Conservation (phyloP, 2,329 filamentous ascomycete species). For the Monilinia fructicola region DNA sequence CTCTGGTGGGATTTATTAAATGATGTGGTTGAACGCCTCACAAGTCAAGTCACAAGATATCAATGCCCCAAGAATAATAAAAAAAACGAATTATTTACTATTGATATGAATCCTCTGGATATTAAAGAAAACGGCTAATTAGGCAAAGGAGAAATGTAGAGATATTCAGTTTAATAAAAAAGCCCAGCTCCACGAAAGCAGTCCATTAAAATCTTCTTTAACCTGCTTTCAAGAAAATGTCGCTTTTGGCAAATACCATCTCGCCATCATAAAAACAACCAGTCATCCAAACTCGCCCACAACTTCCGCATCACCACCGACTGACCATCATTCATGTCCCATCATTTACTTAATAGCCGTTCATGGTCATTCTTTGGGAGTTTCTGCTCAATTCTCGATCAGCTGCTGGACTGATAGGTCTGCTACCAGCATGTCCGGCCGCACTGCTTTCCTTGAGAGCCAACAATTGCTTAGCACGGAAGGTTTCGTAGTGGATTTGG, state of each 20-base stretch:
- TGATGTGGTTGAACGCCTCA: background rate
- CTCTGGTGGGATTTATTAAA: background rate
- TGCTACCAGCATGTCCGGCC: constrained; percentile 69
- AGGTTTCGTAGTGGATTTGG: constrained; percentile 99
- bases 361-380: constrained; percentile 98
- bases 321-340: constrained; percentile 17
- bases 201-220: constrained; percentile 37
- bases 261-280: constrained; percentile 37
- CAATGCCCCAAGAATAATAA: background rate
- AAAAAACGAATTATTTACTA: constrained; percentile 28
- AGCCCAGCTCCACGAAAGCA: constrained; percentile 33
- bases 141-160: constrained; percentile 41
- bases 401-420: constrained; percentile 92
- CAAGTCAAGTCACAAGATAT: background rate
- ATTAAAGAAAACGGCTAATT: constrained; percentile 41
- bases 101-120: constrained; percentile 39
- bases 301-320: constrained; percentile 19
- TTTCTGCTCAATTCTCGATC: constrained; percentile 95
- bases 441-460: constrained; percentile 98
- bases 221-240: constrained; percentile 39
- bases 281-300: constrained; percentile 22
- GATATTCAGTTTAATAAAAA: constrained; percentile 34
- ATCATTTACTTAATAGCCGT: constrained; percentile 73
- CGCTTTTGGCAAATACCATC: constrained; percentile 40
- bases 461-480: constrained; percentile 98